Evolutionary conservation across 2,329 filamentous ascomycete genomes (phyloP).

Genomic region (Aureobasidium mangrovei): DNA sequence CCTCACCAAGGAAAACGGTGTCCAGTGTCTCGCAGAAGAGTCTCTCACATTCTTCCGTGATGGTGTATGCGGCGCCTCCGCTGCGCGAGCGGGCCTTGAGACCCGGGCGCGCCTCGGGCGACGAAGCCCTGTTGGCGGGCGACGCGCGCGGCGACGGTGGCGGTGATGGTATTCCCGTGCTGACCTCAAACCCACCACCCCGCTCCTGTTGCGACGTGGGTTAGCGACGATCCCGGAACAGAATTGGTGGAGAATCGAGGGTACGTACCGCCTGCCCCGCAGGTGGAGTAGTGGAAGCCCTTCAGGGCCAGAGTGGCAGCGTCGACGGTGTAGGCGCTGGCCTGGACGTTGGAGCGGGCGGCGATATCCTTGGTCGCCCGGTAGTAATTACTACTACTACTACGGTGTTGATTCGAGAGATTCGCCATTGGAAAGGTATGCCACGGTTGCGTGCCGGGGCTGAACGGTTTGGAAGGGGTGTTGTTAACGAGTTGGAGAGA

Average conservation of each 20-base stretch:
- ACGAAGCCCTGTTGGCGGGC: constrained; percentile 16
- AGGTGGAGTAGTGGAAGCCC: constrained; percentile 94
- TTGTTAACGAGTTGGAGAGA: background rate
- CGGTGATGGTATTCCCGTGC: constrained; percentile 76
- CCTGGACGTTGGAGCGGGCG: constrained; percentile 68
- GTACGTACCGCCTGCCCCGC: constrained; percentile 54
- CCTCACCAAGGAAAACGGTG: constrained; percentile 93
- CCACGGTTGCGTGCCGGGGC: constrained; percentile 35
- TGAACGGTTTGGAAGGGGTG: constrained; percentile 14
- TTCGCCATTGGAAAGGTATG: constrained; percentile 55
- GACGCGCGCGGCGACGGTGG: constrained; percentile 64
- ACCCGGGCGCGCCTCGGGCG: constrained; percentile 19
- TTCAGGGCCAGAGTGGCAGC: constrained; percentile 58
- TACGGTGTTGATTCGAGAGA: constrained; percentile 61
- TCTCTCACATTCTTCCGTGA: constrained; percentile 99
- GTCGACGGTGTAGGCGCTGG: constrained; percentile 84
- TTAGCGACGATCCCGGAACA: constrained; percentile 7
- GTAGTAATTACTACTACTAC: constrained; percentile 56
- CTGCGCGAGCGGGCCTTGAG: constrained; percentile 29
- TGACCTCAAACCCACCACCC: constrained; percentile 95
- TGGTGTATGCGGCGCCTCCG: constrained; percentile 92
- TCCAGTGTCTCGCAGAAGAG: constrained; percentile 97
- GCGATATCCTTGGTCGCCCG: constrained; percentile 48
- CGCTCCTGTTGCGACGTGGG: constrained; percentile 47
- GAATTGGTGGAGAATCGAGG: background rate